These are phyloP conservation scores for Prunus kanzakura DNA, from an alignment of 306 rosid genomes.

Conservation along the genomic window DNA sequence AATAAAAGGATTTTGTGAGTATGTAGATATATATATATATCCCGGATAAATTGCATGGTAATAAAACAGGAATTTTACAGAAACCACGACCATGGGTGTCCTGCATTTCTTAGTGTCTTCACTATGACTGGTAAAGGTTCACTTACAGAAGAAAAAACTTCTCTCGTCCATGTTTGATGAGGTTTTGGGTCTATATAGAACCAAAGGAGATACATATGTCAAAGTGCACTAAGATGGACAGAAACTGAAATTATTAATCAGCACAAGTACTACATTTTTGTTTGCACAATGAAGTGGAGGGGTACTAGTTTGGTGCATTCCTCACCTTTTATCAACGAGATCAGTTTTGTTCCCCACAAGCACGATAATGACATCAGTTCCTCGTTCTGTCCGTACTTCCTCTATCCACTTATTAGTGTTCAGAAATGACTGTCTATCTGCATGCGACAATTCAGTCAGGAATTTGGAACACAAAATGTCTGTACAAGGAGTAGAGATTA, in stretches of 20 bases:
- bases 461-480: conserved; percentile 22
- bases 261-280: not conserved
- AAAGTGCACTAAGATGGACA: not conserved
- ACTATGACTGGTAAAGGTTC: not conserved
- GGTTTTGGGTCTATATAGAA: not conserved
- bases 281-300: not conserved
- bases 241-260: not conserved
- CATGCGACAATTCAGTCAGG: conserved; percentile 28
- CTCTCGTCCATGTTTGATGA: not conserved
- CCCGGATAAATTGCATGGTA: not conserved
- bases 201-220: not conserved
- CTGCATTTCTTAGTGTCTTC: not conserved
- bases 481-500: not conserved
- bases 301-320: not conserved
- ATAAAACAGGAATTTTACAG: not conserved
- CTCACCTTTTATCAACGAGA: conserved; percentile 96
- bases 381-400: conserved; percentile 94
- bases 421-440: conserved; percentile 93
- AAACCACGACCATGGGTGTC: not conserved
- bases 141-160: not conserved
- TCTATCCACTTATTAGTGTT: conserved; percentile 90
- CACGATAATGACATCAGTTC: conserved; percentile 90
- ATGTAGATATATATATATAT: too few species aligned
- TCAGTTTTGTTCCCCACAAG: conserved; percentile 98
- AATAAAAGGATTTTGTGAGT: too few species aligned